Conservation (phyloP, 768 basidiomycete genomes). For the Pluteus cervinus region DNA sequence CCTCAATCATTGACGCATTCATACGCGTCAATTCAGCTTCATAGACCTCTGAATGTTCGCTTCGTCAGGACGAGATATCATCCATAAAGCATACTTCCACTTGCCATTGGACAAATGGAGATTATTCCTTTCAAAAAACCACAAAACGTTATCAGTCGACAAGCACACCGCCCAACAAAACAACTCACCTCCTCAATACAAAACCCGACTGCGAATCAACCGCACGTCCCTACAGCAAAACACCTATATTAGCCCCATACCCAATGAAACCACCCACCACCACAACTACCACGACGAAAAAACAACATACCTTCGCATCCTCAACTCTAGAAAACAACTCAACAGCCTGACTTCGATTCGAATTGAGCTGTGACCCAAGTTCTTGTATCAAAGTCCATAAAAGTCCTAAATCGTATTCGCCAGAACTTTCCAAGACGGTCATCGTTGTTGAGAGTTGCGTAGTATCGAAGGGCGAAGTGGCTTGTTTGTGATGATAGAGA, state of each 20-base stretch:
- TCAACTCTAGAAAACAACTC: slow-evolving; percentile 68
- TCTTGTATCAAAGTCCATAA: slow-evolving; percentile 69
- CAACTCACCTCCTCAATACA: slow-evolving; percentile 69
- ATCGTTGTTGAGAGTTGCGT: slow-evolving; percentile 21
- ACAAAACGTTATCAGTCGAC: slow-evolving; percentile 4
- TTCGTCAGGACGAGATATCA: too few species aligned
- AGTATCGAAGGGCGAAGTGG: not conserved
- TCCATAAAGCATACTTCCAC: too few species aligned
- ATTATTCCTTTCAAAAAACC: slow-evolving; percentile 4
- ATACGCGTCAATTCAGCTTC: slow-evolving; percentile 86
- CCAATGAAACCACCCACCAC: not conserved
- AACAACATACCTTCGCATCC: slow-evolving; percentile 67
- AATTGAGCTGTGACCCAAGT: slow-evolving; percentile 76
- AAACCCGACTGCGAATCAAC: slow-evolving; percentile 89
- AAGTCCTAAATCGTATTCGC: slow-evolving; percentile 55
- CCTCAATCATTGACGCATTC: slow-evolving; percentile 69
- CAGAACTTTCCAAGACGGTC: slow-evolving; percentile 53
- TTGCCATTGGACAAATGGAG: slow-evolving; percentile 4
- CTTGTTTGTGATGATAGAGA: too few species aligned
- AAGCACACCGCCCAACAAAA: not conserved
- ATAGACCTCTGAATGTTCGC: slow-evolving; percentile 82
- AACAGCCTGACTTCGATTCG: slow-evolving; percentile 69
- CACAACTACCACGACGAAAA: not conserved
- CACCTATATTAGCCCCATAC: slow-evolving; percentile 1
- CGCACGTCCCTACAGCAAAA: slow-evolving; percentile 64